Percentiles rank a stretch among this genome's conserved stretches.
These are phyloP conservation scores for Trichosporon faecale DNA, from an alignment of 1,284 basidiomycete species.

Conservation along the genomic window DNA sequence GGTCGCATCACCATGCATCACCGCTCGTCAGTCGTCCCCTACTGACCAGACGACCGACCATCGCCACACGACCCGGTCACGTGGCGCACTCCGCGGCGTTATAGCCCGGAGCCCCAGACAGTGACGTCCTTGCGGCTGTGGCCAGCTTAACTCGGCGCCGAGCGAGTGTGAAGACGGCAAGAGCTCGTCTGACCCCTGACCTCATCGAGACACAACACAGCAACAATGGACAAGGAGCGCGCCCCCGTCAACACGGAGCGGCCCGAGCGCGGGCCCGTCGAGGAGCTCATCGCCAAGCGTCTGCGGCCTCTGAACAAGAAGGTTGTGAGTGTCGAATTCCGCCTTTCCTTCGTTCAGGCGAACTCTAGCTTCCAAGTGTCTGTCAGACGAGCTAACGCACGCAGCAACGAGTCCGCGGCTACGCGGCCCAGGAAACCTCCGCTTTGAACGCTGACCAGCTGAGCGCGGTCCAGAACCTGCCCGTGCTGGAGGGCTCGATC, in stretches of 20 bases:
- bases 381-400: conserved; percentile 13
- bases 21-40: no score
- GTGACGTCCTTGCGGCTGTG: background rate
- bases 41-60: background rate
- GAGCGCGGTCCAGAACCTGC: conserved; percentile 64
- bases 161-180: background rate
- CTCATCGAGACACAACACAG: background rate
- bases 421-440: conserved; percentile 63
- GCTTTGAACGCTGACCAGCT: conserved; percentile 82
- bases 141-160: background rate
- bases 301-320: conserved; percentile 74
- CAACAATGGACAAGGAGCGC: conserved; percentile 9
- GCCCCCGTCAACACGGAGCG: conserved; percentile 2
- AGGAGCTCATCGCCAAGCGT: conserved; percentile 72
- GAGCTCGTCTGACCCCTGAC: background rate
- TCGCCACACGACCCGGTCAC: conserved; percentile 9
- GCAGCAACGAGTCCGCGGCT: conserved; percentile 68
- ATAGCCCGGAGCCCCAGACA: conserved; percentile 8
- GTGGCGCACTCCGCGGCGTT: conserved; percentile 14
- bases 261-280: conserved; percentile 58
- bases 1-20: no score
- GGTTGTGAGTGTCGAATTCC: conserved; percentile 60
- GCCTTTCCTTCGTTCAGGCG: background rate
- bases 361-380: no score
- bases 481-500: conserved; percentile 67